Evolutionary conservation across 2,329 filamentous ascomycete species (phyloP), one percentile per base, ranked within the genome.

Genomic region (Arthrobotrys pseudoclavata): DNA sequence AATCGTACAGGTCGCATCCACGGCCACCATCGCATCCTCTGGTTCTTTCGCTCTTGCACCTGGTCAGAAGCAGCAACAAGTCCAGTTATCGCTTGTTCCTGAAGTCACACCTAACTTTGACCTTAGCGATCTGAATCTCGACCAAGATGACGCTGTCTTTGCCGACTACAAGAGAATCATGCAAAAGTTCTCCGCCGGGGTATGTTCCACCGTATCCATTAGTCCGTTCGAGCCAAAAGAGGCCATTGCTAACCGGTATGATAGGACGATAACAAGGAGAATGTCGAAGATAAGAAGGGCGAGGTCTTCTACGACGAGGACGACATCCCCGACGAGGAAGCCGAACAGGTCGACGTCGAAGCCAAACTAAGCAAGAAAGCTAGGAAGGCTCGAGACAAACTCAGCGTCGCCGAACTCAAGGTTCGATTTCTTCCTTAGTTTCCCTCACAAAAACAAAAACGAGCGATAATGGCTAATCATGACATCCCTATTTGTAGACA

Each of bases 371-470:
- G 94, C 31, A 98, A 97, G 85, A 97, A 97, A 87, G 95, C 96
- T 85, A 89, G 92, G 80, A 99, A 98, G 86, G 90, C 92, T 85
- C 87, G 94, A 83, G 96, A 92, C 85, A 97, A 96, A 84, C 87
- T 98, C 34, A 97, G 95, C 5, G 93, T 99, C 76, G 96, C 96
- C 60, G 94, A 98, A 84, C 88, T 99, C 79, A 99, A 99, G 85
- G 80, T 81, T 47, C 69, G 76, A 52, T 48, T 48, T 29, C 34
- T 10, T 60, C 47, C 53, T 63, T 31, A 37, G 20, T 45, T 47
- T 40, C 18, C 48, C 34, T 2, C 1, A 20, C 29, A 7, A 12
- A 34, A 53, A 20, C 9, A 26, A 22, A 31, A 26, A 42, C 7
- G n/a, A 45, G 37, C 42, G 20, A 45, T 3, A 45, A 40, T 31